Conservation (phyloP, 1,139 yeast genomes). For the Nakaseomyces sp. region DNA sequence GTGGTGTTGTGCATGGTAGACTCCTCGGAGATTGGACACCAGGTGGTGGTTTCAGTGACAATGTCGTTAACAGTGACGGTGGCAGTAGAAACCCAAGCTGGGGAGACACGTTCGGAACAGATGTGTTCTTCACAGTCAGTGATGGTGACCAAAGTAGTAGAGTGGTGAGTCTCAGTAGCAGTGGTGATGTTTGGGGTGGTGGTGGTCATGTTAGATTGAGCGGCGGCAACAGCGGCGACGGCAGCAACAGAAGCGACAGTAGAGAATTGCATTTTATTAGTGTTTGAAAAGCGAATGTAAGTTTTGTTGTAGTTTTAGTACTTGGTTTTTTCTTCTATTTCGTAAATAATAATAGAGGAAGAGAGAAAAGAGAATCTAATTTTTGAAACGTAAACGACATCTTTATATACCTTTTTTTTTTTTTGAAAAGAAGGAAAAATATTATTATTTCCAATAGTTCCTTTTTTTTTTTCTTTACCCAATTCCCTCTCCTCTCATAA, state of each 20-base stretch:
- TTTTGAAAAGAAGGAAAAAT: too few relatives aligned
- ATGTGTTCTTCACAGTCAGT: slow-evolving; percentile 38
- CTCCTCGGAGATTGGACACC: slow-evolving; percentile 29
- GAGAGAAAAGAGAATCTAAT: neutral
- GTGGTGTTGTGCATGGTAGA: slow-evolving; percentile 11
- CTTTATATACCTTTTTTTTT: slow-evolving; percentile 6
- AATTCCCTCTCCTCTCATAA: too few relatives aligned
- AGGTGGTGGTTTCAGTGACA: slow-evolving; percentile 31
- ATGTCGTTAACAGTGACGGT: slow-evolving; percentile 31
- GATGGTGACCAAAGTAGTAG: slow-evolving; percentile 41
- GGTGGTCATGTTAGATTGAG: slow-evolving; percentile 31
- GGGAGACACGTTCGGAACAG: slow-evolving; percentile 30
- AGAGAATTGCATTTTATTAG: slow-evolving; percentile 31
- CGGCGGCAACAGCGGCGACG: slow-evolving; percentile 31
- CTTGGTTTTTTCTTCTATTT: slow-evolving; percentile 9
- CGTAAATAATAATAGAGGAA: neutral
- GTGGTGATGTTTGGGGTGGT: slow-evolving; percentile 34
- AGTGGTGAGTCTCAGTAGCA: slow-evolving; percentile 29
- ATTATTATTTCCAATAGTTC: too few relatives aligned
- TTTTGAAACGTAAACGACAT: slow-evolving; percentile 1
- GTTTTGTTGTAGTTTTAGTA: slow-evolving; percentile 9
- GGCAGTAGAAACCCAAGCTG: slow-evolving; percentile 32
- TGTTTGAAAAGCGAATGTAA: slow-evolving; percentile 23
- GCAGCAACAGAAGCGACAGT: slow-evolving; percentile 32
- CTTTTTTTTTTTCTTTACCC: too few relatives aligned